phyloP scores from a whole-genome alignment of 306 rosid species.

The Hippophae rhamnoides region DNA sequence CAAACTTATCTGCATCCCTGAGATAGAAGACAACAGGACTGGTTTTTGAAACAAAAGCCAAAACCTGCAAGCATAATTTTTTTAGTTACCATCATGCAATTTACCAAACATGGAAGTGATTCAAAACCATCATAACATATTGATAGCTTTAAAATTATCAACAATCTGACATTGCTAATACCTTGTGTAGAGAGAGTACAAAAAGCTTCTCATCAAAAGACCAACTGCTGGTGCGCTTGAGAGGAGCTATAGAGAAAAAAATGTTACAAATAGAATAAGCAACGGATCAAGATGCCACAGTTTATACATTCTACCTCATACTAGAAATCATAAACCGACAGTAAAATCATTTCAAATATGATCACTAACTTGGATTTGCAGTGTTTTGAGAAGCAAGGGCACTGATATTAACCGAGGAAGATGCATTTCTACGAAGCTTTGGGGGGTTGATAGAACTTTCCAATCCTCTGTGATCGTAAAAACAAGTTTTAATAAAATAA shows the following conservation, averaged over 20 bases:
- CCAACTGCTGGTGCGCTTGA: conserved; percentile 78
- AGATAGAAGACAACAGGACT: conserved; percentile 70
- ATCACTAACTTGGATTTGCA: conserved; percentile 43
- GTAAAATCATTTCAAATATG: neutral
- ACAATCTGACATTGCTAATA: conserved; percentile 11
- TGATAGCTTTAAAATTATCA: conserved; percentile 1
- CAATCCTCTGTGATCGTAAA: conserved; percentile 34
- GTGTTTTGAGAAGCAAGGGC: conserved; percentile 41
- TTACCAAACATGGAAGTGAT: neutral
- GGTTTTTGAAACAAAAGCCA: conserved; percentile 60
- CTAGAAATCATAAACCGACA: neutral
- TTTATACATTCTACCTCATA: neutral
- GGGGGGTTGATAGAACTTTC: conserved; percentile 46
- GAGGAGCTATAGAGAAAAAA: conserved; percentile 36
- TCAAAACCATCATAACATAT: neutral
- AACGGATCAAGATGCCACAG: neutral
- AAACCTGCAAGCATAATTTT: conserved; percentile 41
- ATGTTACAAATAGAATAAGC: neutral
- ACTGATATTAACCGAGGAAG: conserved; percentile 71
- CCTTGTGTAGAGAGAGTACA: conserved; percentile 77
- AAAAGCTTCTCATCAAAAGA: conserved; percentile 83
- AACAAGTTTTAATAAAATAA: conserved; percentile 2
- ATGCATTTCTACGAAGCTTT: conserved; percentile 72
- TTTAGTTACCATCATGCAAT: conserved; percentile 8
- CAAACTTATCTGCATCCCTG: conserved; percentile 62